These are phyloP conservation scores for Penicillium pancosmium DNA, from an alignment of 495 filamentous ascomycete genomes.

Conservation along the genomic window DNA sequence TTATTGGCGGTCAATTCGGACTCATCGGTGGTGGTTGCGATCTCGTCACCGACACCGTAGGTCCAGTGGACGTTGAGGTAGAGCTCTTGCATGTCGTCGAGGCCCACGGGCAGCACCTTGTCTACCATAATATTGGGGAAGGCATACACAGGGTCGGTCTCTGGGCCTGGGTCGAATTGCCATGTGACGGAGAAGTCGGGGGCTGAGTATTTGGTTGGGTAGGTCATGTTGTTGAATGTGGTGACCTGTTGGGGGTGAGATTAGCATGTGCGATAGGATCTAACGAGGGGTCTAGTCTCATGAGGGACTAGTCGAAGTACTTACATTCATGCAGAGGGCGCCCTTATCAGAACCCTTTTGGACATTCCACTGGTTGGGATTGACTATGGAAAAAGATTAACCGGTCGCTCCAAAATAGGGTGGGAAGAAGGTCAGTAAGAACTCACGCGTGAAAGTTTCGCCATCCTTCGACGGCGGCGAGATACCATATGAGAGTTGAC, in stretches of 20 bases:
- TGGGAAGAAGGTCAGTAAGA: not conserved
- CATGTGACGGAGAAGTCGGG: constrained; percentile 42
- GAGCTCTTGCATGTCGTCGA: constrained; percentile 25
- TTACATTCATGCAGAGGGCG: constrained; percentile 36
- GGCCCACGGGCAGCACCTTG: constrained; percentile 24
- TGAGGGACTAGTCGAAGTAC: not conserved
- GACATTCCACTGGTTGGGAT: constrained; percentile 40
- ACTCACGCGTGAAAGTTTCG: constrained; percentile 31
- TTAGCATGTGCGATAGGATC: not conserved
- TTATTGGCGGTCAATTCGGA: constrained; percentile 15
- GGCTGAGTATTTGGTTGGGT: constrained; percentile 32
- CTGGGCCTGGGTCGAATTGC: constrained; percentile 30
- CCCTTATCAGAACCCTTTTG: constrained; percentile 4
- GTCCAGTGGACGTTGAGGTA: constrained; percentile 39
- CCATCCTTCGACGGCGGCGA: constrained; percentile 22
- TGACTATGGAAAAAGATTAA: constrained; percentile 25
- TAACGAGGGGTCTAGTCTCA: not conserved
- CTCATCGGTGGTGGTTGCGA: constrained; percentile 18
- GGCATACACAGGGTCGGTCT: constrained; percentile 37
- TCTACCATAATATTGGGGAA: constrained; percentile 41
- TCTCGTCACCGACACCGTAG: constrained; percentile 35
- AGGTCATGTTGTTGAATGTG: constrained; percentile 38
- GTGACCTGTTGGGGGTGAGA: constrained; percentile 28
- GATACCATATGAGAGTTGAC: constrained; percentile 29
- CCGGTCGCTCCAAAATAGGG: constrained; percentile 2